Evolutionary conservation across 2,329 filamentous ascomycete species (phyloP).

Genomic region (Elsinoe arachidis): DNA sequence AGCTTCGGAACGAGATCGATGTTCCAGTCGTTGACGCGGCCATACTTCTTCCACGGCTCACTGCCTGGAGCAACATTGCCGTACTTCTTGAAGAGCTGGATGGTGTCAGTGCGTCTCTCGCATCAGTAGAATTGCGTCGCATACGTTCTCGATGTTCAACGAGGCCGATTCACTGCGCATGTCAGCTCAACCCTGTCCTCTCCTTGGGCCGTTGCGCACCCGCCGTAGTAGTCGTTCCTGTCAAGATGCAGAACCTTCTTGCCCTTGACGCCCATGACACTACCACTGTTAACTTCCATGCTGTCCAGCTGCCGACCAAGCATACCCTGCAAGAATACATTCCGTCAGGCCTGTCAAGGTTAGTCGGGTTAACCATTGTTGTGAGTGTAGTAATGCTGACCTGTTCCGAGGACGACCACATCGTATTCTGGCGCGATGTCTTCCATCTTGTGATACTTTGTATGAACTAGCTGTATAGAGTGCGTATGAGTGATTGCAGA

Average conservation of each 20-base stretch:
- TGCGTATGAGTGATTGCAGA: background rate
- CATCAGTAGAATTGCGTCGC: slow-evolving; percentile 18
- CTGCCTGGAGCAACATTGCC: slow-evolving; percentile 69
- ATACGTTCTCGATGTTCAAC: slow-evolving; percentile 88
- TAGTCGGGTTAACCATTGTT: slow-evolving; percentile 16
- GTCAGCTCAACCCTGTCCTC: slow-evolving; percentile 17
- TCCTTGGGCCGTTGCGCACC: slow-evolving; percentile 48
- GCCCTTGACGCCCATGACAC: slow-evolving; percentile 94
- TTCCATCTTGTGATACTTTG: slow-evolving; percentile 65
- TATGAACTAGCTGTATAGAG: background rate
- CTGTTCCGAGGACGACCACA: slow-evolving; percentile 95
- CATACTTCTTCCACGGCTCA: slow-evolving; percentile 97
- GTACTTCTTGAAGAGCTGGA: slow-evolving; percentile 91
- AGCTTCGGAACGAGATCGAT: slow-evolving; percentile 98
- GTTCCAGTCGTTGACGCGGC: slow-evolving; percentile 96
- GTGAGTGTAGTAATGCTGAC: slow-evolving; percentile 37
- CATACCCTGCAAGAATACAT: slow-evolving; percentile 94
- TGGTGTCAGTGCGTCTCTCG: slow-evolving; percentile 27
- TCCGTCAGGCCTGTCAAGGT: slow-evolving; percentile 72
- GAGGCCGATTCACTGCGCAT: slow-evolving; percentile 75
- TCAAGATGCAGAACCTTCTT: slow-evolving; percentile 99
- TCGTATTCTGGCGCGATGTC: slow-evolving; percentile 98
- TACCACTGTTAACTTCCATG: slow-evolving; percentile 31
- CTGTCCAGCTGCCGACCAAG: background rate
- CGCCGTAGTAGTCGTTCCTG: slow-evolving; percentile 96